These are phyloP conservation scores for Tremella mesenterica DNA, from an alignment of 768 basidiomycete species.

Conservation along the genomic window DNA sequence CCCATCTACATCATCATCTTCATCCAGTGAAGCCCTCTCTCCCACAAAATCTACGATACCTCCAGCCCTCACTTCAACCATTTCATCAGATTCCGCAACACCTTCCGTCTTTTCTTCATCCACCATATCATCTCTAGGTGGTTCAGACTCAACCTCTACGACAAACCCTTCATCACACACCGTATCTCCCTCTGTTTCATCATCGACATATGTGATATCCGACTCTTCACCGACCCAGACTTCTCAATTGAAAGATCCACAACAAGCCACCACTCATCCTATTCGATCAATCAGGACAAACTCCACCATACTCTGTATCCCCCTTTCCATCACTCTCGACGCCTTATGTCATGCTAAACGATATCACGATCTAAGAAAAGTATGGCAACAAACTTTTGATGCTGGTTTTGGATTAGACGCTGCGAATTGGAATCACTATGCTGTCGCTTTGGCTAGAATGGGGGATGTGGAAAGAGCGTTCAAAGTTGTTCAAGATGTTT, in stretches of 20 bases:
- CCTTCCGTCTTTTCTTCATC: no score
- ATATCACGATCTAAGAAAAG: conserved; percentile 55
- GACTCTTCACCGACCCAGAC: no score
- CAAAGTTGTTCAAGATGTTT: conserved; percentile 66
- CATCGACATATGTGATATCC: neutral
- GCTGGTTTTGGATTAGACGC: conserved; percentile 71
- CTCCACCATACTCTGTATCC: conserved; percentile 57
- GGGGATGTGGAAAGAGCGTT: conserved; percentile 78
- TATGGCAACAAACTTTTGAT: conserved; percentile 59
- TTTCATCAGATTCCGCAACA: no score
- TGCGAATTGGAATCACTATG: conserved; percentile 85
- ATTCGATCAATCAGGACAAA: neutral
- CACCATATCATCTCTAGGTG: no score
- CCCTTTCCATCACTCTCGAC: conserved; percentile 75
- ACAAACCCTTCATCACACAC: neutral
- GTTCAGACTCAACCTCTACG: conserved; percentile 31
- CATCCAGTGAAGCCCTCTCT: no score
- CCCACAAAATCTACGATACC: no score
- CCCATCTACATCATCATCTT: no score
- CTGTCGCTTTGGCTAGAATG: conserved; percentile 64
- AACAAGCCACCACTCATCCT: no score
- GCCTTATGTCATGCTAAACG: conserved; percentile 58
- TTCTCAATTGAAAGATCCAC: no score
- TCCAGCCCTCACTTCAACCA: no score
- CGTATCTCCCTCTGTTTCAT: neutral